Evolutionary conservation across 306 rosid species (phyloP).

Genomic region (Crataegus laevigata): DNA sequence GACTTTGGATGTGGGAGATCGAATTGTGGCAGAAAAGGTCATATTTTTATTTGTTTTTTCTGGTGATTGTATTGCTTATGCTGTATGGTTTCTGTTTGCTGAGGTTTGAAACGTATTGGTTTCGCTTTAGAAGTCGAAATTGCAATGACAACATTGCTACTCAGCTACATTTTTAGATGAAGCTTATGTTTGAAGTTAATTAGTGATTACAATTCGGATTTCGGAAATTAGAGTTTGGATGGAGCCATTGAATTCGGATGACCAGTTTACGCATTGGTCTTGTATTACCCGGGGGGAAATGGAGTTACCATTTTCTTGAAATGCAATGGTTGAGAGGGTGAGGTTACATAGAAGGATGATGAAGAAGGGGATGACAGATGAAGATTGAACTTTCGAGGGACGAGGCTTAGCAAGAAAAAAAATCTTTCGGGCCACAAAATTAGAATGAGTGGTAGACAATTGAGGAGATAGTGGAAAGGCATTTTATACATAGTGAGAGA

Average conservation of each 20-base stretch:
- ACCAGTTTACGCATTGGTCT: background rate
- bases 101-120: background rate
- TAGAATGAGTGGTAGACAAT: background rate
- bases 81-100: background rate
- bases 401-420: background rate
- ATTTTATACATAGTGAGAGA: background rate
- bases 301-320: background rate
- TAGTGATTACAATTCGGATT: background rate
- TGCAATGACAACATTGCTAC: background rate
- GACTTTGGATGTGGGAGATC: constrained; percentile 97
- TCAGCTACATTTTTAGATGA: background rate
- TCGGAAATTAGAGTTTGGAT: background rate
- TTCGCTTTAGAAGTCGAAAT: background rate
- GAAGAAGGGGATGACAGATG: background rate
- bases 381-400: background rate
- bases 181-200: background rate
- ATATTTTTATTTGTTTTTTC: background rate
- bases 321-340: background rate
- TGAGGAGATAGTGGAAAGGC: background rate
- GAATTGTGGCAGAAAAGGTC: constrained; percentile 94
- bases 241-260: background rate
- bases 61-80: background rate
- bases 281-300: background rate
- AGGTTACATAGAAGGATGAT: background rate
- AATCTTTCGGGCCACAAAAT: background rate